Percentiles rank a stretch among this genome's conserved stretches.
phyloP scores from a whole-genome alignment of 2,329 filamentous ascomycete genomes.

The Alternaria dauci region DNA sequence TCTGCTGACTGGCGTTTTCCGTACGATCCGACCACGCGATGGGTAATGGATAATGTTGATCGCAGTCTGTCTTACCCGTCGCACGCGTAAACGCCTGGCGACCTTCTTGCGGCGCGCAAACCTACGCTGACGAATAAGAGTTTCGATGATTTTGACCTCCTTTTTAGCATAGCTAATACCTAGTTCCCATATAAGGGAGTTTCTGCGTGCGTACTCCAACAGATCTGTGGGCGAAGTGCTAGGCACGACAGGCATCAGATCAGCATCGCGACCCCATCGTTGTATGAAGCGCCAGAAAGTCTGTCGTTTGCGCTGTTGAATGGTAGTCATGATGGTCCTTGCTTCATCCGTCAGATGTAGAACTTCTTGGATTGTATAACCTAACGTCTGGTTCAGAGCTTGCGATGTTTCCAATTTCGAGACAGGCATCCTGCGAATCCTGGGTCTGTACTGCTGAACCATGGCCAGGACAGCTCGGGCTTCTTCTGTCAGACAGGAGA shows the following conservation, averaged over 20 bases:
- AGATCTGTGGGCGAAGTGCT: not conserved
- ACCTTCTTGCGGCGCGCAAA: not conserved
- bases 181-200: not conserved
- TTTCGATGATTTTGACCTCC: not conserved
- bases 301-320: not conserved
- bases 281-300: not conserved
- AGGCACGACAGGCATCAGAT: not conserved
- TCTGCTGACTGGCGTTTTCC: not conserved
- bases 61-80: not conserved
- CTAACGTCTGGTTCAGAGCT: not conserved
- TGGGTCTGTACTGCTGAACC: not conserved
- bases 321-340: not conserved
- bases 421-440: not conserved
- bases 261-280: not conserved
- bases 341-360: not conserved
- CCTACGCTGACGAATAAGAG: not conserved
- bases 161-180: not conserved
- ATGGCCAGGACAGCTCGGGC: not conserved
- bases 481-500: slow-evolving; percentile 5
- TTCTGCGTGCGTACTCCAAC: not conserved
- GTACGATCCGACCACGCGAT: not conserved
- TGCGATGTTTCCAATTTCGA: not conserved
- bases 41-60: not conserved
- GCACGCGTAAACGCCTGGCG: not conserved
- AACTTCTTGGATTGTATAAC: not conserved